Percentiles rank a stretch among this genome's conserved stretches.
These are phyloP conservation scores for Cardamine chenopodiifolia DNA, from an alignment of 345 rosid species.

Conservation along the genomic window DNA sequence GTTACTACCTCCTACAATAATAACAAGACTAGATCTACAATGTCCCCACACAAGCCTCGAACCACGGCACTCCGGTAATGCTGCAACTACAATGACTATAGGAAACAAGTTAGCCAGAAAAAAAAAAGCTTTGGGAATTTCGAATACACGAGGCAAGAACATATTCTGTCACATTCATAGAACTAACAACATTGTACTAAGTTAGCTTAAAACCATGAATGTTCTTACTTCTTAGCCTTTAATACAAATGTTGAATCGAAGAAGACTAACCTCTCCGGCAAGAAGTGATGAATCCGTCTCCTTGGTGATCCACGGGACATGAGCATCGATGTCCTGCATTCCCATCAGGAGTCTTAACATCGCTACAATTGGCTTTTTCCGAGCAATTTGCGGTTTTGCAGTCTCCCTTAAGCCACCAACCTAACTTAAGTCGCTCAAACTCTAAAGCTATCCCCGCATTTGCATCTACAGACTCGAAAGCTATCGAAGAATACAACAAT, in stretches of 20 bases:
- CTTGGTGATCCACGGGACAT: slow-evolving; percentile 54
- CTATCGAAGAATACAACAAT: slow-evolving; percentile 58
- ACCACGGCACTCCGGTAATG: slow-evolving; percentile 49
- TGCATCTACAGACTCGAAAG: slow-evolving; percentile 38
- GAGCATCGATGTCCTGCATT: slow-evolving; percentile 52
- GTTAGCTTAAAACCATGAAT: background rate
- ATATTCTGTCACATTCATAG: background rate
- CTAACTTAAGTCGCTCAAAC: slow-evolving; percentile 56
- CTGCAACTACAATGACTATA: slow-evolving; percentile 16
- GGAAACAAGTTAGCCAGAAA: slow-evolving; percentile 21
- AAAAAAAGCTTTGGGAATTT: slow-evolving; percentile 1
- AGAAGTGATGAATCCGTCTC: slow-evolving; percentile 63
- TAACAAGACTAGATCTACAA: slow-evolving; percentile 51
- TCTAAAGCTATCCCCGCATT: slow-evolving; percentile 44
- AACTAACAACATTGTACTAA: background rate
- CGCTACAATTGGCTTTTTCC: slow-evolving; percentile 32
- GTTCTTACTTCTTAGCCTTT: background rate
- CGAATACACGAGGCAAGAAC: background rate
- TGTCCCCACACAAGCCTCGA: slow-evolving; percentile 45
- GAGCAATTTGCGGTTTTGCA: slow-evolving; percentile 43
- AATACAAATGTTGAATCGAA: slow-evolving; percentile 3
- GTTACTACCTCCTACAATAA: slow-evolving; percentile 71
- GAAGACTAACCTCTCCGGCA: slow-evolving; percentile 60
- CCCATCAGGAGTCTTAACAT: slow-evolving; percentile 23
- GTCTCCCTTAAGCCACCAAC: slow-evolving; percentile 72